These are phyloP conservation scores for Malus orientalis DNA, from an alignment of 306 rosid genomes.

Conservation along the genomic window DNA sequence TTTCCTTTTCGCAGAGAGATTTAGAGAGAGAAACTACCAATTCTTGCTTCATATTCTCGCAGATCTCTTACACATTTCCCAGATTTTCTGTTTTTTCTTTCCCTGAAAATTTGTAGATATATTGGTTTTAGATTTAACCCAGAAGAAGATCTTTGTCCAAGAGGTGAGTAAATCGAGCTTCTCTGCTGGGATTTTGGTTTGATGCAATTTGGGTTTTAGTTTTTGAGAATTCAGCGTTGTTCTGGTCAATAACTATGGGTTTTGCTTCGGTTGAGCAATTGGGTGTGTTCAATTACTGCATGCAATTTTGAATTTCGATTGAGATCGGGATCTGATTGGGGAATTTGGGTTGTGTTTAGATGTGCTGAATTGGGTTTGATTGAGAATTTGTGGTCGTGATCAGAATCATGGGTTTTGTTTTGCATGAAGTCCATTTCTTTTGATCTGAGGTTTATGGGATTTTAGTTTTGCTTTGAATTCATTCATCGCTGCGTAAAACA, in stretches of 20 bases:
- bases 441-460: constrained; percentile 10
- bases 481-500: background rate
- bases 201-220: constrained; percentile 5
- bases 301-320: constrained; percentile 13
- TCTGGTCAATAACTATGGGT: constrained; percentile 24
- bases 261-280: constrained; percentile 13
- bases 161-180: constrained; percentile 41
- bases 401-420: background rate
- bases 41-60: constrained; percentile 19
- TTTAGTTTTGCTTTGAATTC: background rate
- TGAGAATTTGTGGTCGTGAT: background rate
- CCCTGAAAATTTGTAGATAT: constrained; percentile 16
- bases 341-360: background rate
- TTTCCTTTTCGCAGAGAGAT: constrained; percentile 10
- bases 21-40: background rate
- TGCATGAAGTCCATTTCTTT: background rate
- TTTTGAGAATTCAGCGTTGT: constrained; percentile 2
- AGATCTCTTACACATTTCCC: constrained; percentile 28
- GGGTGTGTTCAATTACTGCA: background rate
- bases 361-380: constrained; percentile 6
- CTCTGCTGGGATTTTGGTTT: constrained; percentile 6
- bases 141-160: constrained; percentile 19
- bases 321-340: constrained; percentile 34
- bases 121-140: constrained; percentile 8
- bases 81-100: constrained; percentile 2